Evolutionary conservation across 2,329 filamentous ascomycete species (phyloP), one percentile per base, ranked within the genome.

Genomic region (Colletotrichum falcatum): DNA sequence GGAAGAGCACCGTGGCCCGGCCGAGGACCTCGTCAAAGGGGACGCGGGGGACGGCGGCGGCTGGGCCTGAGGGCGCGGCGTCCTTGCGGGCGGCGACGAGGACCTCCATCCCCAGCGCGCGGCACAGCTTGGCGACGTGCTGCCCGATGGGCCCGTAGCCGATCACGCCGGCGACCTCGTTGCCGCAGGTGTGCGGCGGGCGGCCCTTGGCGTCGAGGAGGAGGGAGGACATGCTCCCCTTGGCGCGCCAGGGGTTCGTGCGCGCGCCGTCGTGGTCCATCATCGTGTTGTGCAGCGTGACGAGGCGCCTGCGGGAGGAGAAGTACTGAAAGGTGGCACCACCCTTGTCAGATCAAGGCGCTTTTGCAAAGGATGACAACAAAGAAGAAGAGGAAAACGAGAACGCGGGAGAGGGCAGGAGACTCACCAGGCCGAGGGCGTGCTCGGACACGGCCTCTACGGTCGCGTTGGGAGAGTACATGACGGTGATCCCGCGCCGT

Each of bases 141-240:
- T 74, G 74, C 6, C 77, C 77, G 23, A 75, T 71, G 20, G 72
- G 72, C 3, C 77, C 77, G 48, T 77, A 75, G 11, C 77, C 77
- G n/a, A 78, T 63, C 33, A 78, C 72, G 12, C 73, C 76, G 8
- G 73, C 74, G 5, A 74, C 75, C 61, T 78, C 77, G n/a, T 75
- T 74, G 28, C 64, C 61, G 56, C 77, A 77, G n/a, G 74, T 73
- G 16, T 73, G 69, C n/a, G 77, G 77, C n/a, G 74, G 73, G 11
- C 63, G 55, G n/a, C 72, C 74, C 3, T 73, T 70, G 8, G 65
- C 51, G 53, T 73, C 70, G 9, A 71, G 65, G 37, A 75, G 72
- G 5, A 71, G 56, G 1, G 65, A 71, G 1, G 70, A 74, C 68
- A 75, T 63, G 64, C 70, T 72, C 2, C 65, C 72, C 20, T 49